A percentile compares a stretch with the other conserved stretches of the same genome.
Conservation (phyloP, 768 basidiomycete species). For the Kwoniella dejecticola region DNA sequence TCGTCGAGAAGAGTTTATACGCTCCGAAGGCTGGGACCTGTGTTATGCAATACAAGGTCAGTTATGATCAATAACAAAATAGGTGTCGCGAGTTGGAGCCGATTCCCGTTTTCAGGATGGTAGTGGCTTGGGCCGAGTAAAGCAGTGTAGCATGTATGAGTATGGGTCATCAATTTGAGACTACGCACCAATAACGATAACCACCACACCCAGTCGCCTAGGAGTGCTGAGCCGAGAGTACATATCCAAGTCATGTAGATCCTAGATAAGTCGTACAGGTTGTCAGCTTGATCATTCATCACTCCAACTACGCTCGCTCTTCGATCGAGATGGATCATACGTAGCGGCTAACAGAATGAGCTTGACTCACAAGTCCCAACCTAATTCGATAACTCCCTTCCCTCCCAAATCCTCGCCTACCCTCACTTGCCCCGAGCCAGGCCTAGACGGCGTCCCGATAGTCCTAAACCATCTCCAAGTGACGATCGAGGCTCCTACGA, state of each 20-base stretch:
- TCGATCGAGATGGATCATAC: too few relatives aligned
- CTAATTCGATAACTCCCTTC: conserved; percentile 49
- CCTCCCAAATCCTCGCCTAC: conserved; percentile 51
- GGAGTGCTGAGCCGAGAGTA: conserved; percentile 41
- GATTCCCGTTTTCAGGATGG: too few relatives aligned
- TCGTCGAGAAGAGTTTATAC: conserved; percentile 48
- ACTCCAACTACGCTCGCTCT: too few relatives aligned
- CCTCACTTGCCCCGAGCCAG: conserved; percentile 28
- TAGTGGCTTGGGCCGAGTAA: too few relatives aligned
- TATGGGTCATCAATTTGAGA: too few relatives aligned
- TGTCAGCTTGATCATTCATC: background rate
- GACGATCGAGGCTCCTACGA: conserved; percentile 29
- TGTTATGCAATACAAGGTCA: too few relatives aligned
- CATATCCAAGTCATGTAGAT: conserved; percentile 54
- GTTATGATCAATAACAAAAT: too few relatives aligned
- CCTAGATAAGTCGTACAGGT: conserved; percentile 15
- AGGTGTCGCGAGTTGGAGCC: too few relatives aligned
- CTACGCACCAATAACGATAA: conserved; percentile 44
- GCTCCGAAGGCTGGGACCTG: conserved; percentile 50
- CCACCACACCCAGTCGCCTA: conserved; percentile 53
- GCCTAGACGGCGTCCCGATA: conserved; percentile 42
- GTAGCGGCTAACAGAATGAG: too few relatives aligned
- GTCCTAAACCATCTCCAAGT: conserved; percentile 47
- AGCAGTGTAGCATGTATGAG: too few relatives aligned
- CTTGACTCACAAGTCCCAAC: conserved; percentile 54